Evolutionary conservation across 768 basidiomycete genomes (phyloP).

Genomic region (Favolaschia claudopus): DNA sequence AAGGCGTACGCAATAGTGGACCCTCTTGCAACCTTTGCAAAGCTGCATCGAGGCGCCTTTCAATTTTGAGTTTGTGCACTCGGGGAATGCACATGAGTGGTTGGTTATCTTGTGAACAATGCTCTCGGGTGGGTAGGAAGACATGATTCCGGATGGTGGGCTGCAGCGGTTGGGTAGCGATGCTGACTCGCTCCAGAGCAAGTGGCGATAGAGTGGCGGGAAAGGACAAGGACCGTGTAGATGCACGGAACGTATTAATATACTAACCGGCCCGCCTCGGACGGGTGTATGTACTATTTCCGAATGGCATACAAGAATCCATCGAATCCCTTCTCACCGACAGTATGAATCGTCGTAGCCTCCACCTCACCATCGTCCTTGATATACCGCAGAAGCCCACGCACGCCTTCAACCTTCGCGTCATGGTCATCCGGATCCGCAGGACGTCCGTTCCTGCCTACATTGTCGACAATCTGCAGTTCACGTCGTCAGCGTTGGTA

Average conservation of each 20-base stretch:
- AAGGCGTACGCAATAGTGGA: slow-evolving; percentile 4
- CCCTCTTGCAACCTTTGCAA: background rate
- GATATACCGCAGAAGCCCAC: slow-evolving; percentile 41
- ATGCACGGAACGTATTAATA: too few relatives aligned
- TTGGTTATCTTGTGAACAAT: background rate
- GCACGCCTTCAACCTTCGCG: slow-evolving; percentile 38
- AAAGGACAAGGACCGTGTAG: too few relatives aligned
- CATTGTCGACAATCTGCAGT: slow-evolving; percentile 50
- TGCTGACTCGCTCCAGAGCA: too few relatives aligned
- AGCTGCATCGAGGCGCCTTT: background rate
- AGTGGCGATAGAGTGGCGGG: too few relatives aligned
- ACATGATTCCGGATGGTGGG: too few relatives aligned
- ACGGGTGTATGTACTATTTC: slow-evolving; percentile 6
- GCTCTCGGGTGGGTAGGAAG: background rate
- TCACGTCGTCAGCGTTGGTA: background rate
- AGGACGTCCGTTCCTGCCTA: slow-evolving; percentile 42
- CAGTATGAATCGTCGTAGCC: slow-evolving; percentile 39
- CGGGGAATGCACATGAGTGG: background rate
- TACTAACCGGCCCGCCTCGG: too few relatives aligned
- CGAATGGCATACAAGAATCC: slow-evolving; percentile 38
- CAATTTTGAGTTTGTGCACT: background rate
- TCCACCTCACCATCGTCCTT: slow-evolving; percentile 44
- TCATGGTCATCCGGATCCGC: slow-evolving; percentile 32
- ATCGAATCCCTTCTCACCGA: slow-evolving; percentile 42
- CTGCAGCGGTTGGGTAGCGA: too few relatives aligned